Conservation (phyloP, 1,284 basidiomycete genomes). For the Ceratobasidium papillatum region DNA sequence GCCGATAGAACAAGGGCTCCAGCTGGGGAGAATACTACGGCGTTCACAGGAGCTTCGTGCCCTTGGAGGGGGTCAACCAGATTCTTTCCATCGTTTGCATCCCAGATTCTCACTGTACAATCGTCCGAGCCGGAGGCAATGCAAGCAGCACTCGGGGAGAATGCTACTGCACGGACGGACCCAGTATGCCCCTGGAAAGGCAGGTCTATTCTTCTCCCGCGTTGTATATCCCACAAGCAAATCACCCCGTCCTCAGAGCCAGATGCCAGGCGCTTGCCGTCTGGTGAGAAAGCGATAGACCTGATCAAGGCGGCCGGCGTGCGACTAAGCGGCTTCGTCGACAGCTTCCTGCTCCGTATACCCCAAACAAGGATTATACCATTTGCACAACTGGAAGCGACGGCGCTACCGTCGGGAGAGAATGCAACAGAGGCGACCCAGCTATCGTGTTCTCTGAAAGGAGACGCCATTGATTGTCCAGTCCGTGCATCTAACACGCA, state of each 20-base stretch:
- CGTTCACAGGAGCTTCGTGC: background rate
- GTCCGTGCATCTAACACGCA: background rate
- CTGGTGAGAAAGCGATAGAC: constrained; percentile 7
- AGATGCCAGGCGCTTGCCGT: too few relatives aligned
- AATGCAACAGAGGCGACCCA: constrained; percentile 1
- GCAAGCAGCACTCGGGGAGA: constrained; percentile 21
- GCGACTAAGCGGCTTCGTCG: background rate
- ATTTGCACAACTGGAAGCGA: background rate
- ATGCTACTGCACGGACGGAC: constrained; percentile 9
- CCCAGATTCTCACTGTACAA: constrained; percentile 37
- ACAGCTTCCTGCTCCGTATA: background rate
- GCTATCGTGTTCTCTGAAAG: background rate
- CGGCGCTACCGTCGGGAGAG: background rate
- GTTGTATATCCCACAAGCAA: background rate
- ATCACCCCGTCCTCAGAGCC: background rate
- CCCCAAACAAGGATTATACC: background rate
- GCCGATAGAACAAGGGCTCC: background rate
- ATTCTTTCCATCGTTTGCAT: constrained; percentile 2
- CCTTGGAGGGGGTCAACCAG: background rate
- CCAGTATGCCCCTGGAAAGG: background rate
- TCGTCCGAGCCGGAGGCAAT: constrained; percentile 37
- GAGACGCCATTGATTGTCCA: background rate
- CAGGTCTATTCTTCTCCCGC: background rate
- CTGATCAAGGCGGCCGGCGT: background rate
- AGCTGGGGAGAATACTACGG: constrained; percentile 9